phyloP scores from a whole-genome alignment of 352 stramenopile genomes.

The Pythium periplocum region DNA sequence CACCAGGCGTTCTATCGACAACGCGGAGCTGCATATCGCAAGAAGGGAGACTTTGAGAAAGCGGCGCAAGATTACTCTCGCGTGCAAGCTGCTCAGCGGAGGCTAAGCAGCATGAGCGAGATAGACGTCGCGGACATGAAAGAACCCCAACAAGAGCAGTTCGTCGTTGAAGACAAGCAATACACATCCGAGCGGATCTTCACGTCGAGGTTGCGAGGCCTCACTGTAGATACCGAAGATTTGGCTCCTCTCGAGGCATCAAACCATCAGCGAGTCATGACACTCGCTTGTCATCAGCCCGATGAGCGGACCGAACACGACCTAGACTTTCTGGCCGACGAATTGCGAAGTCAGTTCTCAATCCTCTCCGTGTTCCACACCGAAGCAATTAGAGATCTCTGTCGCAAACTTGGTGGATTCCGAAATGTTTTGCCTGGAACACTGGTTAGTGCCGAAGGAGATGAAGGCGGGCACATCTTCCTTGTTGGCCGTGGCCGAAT shows the following conservation, averaged over 20 bases:
- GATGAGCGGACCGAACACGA: conserved; percentile 28
- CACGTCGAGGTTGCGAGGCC: neutral
- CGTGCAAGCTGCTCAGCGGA: conserved; percentile 2
- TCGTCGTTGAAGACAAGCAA: neutral
- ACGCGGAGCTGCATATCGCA: conserved; percentile 47
- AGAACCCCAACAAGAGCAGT: neutral
- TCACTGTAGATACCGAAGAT: neutral
- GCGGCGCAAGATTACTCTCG: conserved; percentile 47
- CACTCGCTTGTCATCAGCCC: conserved; percentile 13
- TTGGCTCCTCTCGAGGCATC: conserved; percentile 7
- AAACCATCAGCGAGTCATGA: conserved; percentile 20
- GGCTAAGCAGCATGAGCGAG: neutral
- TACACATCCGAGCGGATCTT: conserved; percentile 12
- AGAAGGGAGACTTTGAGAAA: conserved; percentile 54
- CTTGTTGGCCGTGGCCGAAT: conserved; percentile 22
- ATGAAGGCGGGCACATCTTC: conserved; percentile 16
- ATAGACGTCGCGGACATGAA: neutral
- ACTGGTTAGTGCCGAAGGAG: too few relatives aligned
- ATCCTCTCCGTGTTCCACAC: too few relatives aligned
- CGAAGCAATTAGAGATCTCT: too few relatives aligned
- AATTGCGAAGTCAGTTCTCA: conserved; percentile 21
- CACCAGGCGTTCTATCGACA: conserved; percentile 39
- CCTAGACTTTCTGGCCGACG: conserved; percentile 34
- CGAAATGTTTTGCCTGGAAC: too few relatives aligned
- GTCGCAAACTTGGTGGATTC: too few relatives aligned